Percentiles rank a stretch among this genome's conserved stretches.
phyloP scores from a whole-genome alignment of 106 monocot species.

The Amphibolis antarctica region DNA sequence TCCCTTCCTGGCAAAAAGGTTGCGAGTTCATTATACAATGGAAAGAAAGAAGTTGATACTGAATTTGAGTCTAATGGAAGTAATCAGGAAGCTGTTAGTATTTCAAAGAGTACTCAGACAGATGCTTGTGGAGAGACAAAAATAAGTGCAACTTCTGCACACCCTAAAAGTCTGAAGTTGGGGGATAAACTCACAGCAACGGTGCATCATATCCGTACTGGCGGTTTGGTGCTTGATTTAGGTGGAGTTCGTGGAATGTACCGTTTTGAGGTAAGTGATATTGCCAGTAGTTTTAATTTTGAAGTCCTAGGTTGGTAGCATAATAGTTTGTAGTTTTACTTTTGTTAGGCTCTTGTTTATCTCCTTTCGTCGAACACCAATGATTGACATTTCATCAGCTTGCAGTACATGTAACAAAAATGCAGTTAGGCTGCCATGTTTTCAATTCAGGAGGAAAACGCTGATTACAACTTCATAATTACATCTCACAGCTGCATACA shows the following conservation, averaged over 20 bases:
- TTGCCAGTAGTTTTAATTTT: not conserved
- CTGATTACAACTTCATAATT: too few species aligned
- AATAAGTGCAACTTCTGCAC: not conserved
- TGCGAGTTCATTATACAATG: not conserved
- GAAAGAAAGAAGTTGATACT: conserved; percentile 3
- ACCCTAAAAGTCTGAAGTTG: conserved; percentile 35
- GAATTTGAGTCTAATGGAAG: not conserved
- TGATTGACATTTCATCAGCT: too few species aligned
- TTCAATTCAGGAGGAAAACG: too few species aligned
- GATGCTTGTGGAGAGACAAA: conserved; percentile 6
- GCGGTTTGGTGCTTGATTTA: conserved; percentile 82
- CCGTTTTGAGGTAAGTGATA: conserved; percentile 65
- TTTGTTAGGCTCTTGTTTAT: too few species aligned
- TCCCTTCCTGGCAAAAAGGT: not conserved
- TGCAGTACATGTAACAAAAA: too few species aligned
- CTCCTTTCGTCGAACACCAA: too few species aligned
- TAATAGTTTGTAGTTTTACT: not conserved
- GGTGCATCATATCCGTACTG: conserved; percentile 55
- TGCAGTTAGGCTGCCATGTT: too few species aligned
- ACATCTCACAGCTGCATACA: too few species aligned
- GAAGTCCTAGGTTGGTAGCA: not conserved
- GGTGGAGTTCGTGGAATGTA: conserved; percentile 79
- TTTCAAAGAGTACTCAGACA: not conserved
- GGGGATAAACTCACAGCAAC: conserved; percentile 61
- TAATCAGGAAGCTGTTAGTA: not conserved